Evolutionary conservation across 768 basidiomycete genomes (phyloP), one percentile per base, ranked within the genome.

Genomic region (Suillus spraguei): DNA sequence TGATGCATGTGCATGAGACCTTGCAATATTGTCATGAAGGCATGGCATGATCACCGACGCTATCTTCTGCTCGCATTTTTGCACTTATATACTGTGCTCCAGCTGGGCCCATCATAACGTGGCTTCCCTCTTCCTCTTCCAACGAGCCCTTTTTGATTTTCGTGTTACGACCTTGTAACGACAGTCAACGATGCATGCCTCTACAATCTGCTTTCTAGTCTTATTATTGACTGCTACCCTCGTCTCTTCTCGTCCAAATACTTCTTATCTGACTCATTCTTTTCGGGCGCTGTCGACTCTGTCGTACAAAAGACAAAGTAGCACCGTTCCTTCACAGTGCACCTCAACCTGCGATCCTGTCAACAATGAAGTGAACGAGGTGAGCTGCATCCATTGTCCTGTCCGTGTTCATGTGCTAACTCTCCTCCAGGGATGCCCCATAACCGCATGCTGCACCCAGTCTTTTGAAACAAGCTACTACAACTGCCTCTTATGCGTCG

Each of bases 321-420:
- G 3, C 35, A 4, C 42, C 42, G 52, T 65, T 0, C 75, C 75
- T 20, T 50, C 73, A 0, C 61, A 71, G 14, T 75, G 75, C 44
- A 56, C 67, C 24, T 60, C 73, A 24, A 49, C 38, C 14, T 76
- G 74, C 59, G 59, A 41, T 55, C 66, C 70, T 2, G 65, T 75
- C 64, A 65, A 62, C 63, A 60, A 55, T 56, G 71, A 73, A 60
- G 38, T 69, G 59, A 54, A 59, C 54, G 28, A 64, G 62, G 75
- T 75, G 4, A 28, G 28, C 28, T 28, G 28, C 28, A 28, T 28
- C 28, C 28, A 28, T 28, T 28, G 28, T 28, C 28, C 28, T 28
- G 28, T 28, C 28, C 28, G 28, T 28, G 28, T 28, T 28, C 28
- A 28, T 28, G 28, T 28, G 28, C 2, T 28, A 28, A 28, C 28